A percentile compares a stretch with the other conserved stretches of the same genome.
Conservation (phyloP, 2,329 filamentous ascomycete genomes). For the Thielaviopsis ethacetica region DNA sequence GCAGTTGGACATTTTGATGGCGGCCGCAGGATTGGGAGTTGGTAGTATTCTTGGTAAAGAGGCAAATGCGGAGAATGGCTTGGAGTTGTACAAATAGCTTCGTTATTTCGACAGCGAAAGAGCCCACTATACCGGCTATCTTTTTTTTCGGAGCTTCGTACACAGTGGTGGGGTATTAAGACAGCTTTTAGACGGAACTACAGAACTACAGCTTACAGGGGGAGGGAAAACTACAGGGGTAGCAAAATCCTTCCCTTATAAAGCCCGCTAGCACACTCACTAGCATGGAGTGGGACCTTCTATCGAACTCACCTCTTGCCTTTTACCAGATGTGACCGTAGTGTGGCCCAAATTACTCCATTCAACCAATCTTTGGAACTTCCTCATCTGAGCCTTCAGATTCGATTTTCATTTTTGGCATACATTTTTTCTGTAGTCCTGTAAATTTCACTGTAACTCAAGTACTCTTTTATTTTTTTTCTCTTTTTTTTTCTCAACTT, state of each 20-base stretch:
- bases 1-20: slow-evolving; percentile 33
- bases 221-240: no score
- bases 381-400: slow-evolving; percentile 18
- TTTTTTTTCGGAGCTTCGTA: not conserved
- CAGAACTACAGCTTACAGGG: no score
- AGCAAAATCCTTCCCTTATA: not conserved
- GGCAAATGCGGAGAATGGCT: not conserved
- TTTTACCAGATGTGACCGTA: slow-evolving; percentile 71
- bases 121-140: not conserved
- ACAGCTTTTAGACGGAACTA: no score
- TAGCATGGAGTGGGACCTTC: slow-evolving; percentile 47
- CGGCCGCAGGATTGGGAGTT: not conserved
- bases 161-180: no score
- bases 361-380: slow-evolving; percentile 35
- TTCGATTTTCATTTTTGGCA: slow-evolving; percentile 25
- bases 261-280: not conserved
- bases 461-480: not conserved
- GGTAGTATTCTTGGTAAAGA: not conserved
- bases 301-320: slow-evolving; percentile 63
- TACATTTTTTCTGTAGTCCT: not conserved
- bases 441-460: no score
- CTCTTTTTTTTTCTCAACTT: slow-evolving; percentile 12
- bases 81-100: not conserved
- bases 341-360: slow-evolving; percentile 36
- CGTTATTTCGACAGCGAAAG: not conserved